phyloP scores from a whole-genome alignment of 2,329 filamentous ascomycete genomes.

The Zymoseptoria pseudotritici region DNA sequence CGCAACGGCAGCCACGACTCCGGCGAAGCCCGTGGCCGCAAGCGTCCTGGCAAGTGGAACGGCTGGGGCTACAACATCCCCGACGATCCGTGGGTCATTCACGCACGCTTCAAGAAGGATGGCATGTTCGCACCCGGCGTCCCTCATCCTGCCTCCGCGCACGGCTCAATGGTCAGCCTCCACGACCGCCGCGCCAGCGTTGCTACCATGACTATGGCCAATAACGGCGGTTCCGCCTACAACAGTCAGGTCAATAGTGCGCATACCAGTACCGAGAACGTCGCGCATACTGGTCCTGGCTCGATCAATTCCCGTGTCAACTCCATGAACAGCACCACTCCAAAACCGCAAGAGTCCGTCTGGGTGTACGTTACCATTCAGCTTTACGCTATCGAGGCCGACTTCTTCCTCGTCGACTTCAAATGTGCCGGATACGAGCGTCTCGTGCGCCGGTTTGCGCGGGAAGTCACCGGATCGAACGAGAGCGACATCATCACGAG shows the following conservation, averaged over 20 bases:
- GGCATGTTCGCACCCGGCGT: slow-evolving; percentile 56
- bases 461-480: slow-evolving; percentile 26
- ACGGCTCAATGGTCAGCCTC: slow-evolving; percentile 44
- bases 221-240: slow-evolving; percentile 4
- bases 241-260: slow-evolving; percentile 17
- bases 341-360: slow-evolving; percentile 52
- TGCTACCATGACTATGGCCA: slow-evolving; percentile 17
- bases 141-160: slow-evolving; percentile 43
- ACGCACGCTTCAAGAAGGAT: slow-evolving; percentile 78
- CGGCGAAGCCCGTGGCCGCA: slow-evolving; percentile 30
- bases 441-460: slow-evolving; percentile 47
- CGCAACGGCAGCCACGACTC: slow-evolving; percentile 8
- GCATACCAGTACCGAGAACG: slow-evolving; percentile 23
- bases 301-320: slow-evolving; percentile 2
- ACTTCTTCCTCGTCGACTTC: slow-evolving; percentile 95
- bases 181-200: slow-evolving; percentile 17
- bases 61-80: slow-evolving; percentile 69
- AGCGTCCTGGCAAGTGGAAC: slow-evolving; percentile 40
- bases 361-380: slow-evolving; percentile 95
- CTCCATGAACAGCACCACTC: slow-evolving; percentile 4
- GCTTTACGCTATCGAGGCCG: slow-evolving; percentile 85
- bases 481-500: slow-evolving; percentile 17
- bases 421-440: slow-evolving; percentile 98
- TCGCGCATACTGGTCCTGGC: slow-evolving; percentile 15
- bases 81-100: slow-evolving; percentile 90